These are phyloP conservation scores for Globisporangium ultimum DNA, from an alignment of 352 stramenopile species.

Conservation along the genomic window DNA sequence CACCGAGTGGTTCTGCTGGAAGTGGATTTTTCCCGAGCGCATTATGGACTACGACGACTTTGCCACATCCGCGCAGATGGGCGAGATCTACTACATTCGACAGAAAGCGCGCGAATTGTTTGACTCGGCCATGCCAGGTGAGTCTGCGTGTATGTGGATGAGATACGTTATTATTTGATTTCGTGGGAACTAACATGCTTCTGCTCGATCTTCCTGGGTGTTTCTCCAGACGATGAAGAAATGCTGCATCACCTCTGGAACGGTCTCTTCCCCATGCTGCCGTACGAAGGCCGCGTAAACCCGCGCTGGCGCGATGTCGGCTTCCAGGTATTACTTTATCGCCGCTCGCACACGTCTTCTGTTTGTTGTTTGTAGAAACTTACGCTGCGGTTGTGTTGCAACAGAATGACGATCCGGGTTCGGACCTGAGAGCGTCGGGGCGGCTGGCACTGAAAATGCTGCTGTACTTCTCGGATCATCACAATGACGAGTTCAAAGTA, in stretches of 20 bases:
- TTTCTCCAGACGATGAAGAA: constrained; percentile 46
- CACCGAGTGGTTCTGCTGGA: constrained; percentile 54
- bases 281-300: constrained; percentile 65
- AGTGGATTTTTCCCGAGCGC: constrained; percentile 54
- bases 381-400: background rate
- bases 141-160: background rate
- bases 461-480: constrained; percentile 61
- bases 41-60: constrained; percentile 69
- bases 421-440: constrained; percentile 57
- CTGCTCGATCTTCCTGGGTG: no score
- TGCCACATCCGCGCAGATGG: constrained; percentile 48
- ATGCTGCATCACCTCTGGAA: constrained; percentile 68
- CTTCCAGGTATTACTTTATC: constrained; percentile 39
- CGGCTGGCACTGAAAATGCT: constrained; percentile 61
- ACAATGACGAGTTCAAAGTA: constrained; percentile 73
- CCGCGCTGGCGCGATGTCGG: constrained; percentile 59
- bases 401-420: constrained; percentile 62
- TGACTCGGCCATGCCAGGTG: constrained; percentile 36
- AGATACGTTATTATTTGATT: no score
- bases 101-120: constrained; percentile 59
- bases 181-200: no score
- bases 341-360: background rate
- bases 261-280: constrained; percentile 55
- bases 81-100: constrained; percentile 55
- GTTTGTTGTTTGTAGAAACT: background rate